phyloP scores from a whole-genome alignment of 2,329 filamentous ascomycete genomes.

The Chrysoporthe austroafricana region DNA sequence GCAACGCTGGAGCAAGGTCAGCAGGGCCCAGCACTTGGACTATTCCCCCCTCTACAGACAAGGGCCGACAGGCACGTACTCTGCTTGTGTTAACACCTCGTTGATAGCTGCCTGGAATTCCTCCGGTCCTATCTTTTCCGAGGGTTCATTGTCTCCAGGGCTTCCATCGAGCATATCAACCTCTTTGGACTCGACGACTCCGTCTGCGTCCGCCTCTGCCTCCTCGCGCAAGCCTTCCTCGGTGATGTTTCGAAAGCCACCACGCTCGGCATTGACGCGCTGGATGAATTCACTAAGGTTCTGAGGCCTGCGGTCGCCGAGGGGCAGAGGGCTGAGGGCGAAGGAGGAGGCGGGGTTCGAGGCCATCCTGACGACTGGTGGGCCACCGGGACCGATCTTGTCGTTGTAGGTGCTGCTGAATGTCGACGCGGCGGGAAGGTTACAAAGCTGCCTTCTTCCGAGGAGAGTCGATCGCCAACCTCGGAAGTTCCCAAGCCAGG shows the following conservation, averaged over 20 bases:
- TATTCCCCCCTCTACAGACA: background rate
- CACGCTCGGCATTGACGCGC: conserved; percentile 78
- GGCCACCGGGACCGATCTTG: background rate
- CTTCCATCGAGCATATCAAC: conserved; percentile 50
- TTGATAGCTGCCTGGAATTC: conserved; percentile 56
- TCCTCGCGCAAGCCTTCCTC: conserved; percentile 74
- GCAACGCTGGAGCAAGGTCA: conserved; percentile 44
- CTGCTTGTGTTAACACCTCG: conserved; percentile 61
- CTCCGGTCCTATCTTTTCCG: conserved; percentile 45
- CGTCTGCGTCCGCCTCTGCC: conserved; percentile 47
- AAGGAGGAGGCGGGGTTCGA: conserved; percentile 43
- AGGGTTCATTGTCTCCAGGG: conserved; percentile 47
- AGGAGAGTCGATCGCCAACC: no score
- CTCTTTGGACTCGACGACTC: conserved; percentile 45
- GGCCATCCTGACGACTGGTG: conserved; percentile 26
- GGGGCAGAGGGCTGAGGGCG: conserved; percentile 67
- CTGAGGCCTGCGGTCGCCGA: conserved; percentile 59
- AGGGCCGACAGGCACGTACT: conserved; percentile 45
- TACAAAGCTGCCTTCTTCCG: no score
- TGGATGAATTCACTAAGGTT: conserved; percentile 75
- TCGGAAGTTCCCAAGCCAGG: background rate
- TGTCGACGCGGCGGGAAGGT: background rate
- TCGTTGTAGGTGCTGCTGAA: background rate
- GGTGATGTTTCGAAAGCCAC: conserved; percentile 79
- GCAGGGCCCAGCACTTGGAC: background rate